These are phyloP conservation scores for Sanguinoderma infundibulare DNA, from an alignment of 1,284 basidiomycete genomes.

Conservation along the genomic window DNA sequence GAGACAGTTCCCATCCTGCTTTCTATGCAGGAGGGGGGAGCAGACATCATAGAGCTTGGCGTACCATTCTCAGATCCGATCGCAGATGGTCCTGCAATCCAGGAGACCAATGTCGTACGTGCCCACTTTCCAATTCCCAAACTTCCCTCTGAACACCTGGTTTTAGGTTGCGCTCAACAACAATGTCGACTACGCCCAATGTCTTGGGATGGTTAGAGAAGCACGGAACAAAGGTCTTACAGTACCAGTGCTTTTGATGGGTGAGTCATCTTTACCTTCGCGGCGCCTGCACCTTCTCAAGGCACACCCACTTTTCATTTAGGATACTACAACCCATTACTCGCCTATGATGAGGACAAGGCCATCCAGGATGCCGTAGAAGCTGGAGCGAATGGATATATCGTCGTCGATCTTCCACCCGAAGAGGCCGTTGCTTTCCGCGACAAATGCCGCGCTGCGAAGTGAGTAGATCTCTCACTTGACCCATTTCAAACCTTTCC, in stretches of 20 bases:
- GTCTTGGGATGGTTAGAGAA: slow-evolving; percentile 79
- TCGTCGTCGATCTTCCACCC: slow-evolving; percentile 97
- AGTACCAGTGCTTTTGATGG: slow-evolving; percentile 92
- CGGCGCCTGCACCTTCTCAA: neutral
- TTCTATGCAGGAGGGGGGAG: slow-evolving; percentile 90
- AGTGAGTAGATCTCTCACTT: slow-evolving; percentile 47
- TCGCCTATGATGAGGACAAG: slow-evolving; percentile 94
- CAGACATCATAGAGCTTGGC: slow-evolving; percentile 96
- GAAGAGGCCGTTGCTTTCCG: slow-evolving; percentile 95
- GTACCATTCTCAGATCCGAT: slow-evolving; percentile 97
- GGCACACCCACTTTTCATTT: neutral
- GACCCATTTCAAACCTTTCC: neutral
- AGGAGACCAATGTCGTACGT: slow-evolving; percentile 88
- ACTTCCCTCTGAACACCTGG: neutral
- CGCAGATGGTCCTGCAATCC: slow-evolving; percentile 92
- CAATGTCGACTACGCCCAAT: slow-evolving; percentile 75
- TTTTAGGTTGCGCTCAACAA: slow-evolving; percentile 82
- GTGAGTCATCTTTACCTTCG: slow-evolving; percentile 45
- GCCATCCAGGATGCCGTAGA: slow-evolving; percentile 88
- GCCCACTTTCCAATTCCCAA: neutral
- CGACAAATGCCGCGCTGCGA: slow-evolving; percentile 80
- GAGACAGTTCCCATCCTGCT: slow-evolving; percentile 90
- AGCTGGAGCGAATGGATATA: slow-evolving; percentile 96
- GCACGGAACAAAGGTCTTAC: slow-evolving; percentile 85
- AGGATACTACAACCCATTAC: slow-evolving; percentile 97